Evolutionary conservation across 164 flowering plant genomes (phyloP).

Genomic region (Aristolochia californica): DNA sequence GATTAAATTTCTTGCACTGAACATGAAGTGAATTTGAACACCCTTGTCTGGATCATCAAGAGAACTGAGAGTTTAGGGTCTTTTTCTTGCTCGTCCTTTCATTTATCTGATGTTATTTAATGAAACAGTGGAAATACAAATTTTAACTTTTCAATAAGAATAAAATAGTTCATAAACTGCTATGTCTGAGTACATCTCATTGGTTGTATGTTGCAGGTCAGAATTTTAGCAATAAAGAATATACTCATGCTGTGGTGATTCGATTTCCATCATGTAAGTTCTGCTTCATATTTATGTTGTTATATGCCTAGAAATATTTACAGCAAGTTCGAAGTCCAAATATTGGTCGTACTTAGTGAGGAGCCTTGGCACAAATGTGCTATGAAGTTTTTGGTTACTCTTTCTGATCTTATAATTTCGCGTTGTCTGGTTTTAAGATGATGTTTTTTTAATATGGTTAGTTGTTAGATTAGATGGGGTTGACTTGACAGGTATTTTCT

Average conservation of each 20-base stretch:
- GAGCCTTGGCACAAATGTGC: too few species aligned
- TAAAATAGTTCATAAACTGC: background rate
- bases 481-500: too few species aligned
- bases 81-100: too few species aligned
- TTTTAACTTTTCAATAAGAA: background rate
- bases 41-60: background rate
- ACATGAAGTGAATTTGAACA: background rate
- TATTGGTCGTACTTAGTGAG: too few species aligned
- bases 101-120: too few species aligned
- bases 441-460: too few species aligned
- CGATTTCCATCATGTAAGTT: constrained; percentile 74
- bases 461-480: too few species aligned
- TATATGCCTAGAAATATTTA: background rate
- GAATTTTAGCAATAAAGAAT: constrained; percentile 44
- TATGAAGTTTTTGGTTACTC: too few species aligned
- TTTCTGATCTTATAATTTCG: too few species aligned
- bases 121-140: background rate
- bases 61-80: too few species aligned
- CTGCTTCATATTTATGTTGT: constrained; percentile 2
- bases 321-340: background rate
- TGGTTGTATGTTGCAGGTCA: constrained; percentile 51
- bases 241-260: constrained; percentile 58
- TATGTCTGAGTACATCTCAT: background rate
- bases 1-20: background rate
- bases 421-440: too few species aligned